Base-by-base conservation (phyloP, 345 rosid species). In the Combretum micranthum region DNA sequence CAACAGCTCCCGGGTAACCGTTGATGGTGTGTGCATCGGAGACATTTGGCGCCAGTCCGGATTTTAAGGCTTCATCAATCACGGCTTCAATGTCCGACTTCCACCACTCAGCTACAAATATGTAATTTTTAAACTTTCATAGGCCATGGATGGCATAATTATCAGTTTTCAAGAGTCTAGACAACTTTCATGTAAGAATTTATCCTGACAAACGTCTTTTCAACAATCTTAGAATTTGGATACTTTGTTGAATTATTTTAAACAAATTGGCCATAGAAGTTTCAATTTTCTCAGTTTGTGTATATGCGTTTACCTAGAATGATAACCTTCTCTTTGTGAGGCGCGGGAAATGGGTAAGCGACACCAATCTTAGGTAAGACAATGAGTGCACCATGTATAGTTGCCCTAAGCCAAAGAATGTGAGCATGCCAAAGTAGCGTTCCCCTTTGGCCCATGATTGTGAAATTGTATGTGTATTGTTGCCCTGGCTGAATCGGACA, bases 1-100 rank as follows among this genome's bases (percentile, higher is more conserved):
- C 44, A 55, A 72, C 59, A 0, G 76, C 74, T 0, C 98, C 95
- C 0, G 98, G 81, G 60, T 65, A 70, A 14, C 95, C 96, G 43
- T 88, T 92, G 55, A 92, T 92, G 61, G 84, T 86, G 77, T 88
- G 97, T 60, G 96, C 92, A 77, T 88, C 96, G 2, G 96, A 88
- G 44, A 86, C 87, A 67, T 92, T 88, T 0, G 97, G 95, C 15
- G 90, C 95, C 56, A 60, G 25, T 13, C 98, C 96, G 47, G 93
- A 84, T 52, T 72, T 84, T 42, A 48, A 2, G 18, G 96, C 95
- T 75, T 86, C 88, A 43, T 84, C 75, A 52, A 84, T 62, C 60
- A 92, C 87, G 17, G 71, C 74, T 76, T 92, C 95, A 42, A 80
- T 83, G 46, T 92, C 95, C 0, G 96, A 88, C 72, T 86, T 88